These are phyloP conservation scores for Porogramme epimiltina DNA, from an alignment of 1,284 basidiomycete genomes.

Conservation along the genomic window DNA sequence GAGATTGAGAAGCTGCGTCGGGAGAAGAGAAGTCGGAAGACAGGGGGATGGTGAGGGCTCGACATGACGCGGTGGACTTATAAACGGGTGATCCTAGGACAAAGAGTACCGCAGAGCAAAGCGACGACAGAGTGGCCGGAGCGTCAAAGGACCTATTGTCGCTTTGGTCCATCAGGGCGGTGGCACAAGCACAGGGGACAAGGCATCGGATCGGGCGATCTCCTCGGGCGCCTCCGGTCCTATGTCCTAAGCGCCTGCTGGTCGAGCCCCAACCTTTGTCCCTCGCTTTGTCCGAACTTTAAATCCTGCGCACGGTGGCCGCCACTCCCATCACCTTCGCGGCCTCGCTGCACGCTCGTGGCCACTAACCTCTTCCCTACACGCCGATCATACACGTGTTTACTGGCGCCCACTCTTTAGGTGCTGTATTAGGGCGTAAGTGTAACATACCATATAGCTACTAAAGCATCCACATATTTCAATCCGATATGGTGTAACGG, in stretches of 20 bases:
- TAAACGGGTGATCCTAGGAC: slow-evolving; percentile 1
- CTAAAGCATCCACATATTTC: background rate
- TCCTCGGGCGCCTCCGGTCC: no score
- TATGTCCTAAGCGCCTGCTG: no score
- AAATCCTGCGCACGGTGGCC: no score
- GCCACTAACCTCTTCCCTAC: no score
- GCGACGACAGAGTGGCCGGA: background rate
- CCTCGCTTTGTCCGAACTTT: no score
- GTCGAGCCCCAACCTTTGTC: no score
- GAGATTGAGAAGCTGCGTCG: background rate
- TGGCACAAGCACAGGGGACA: background rate
- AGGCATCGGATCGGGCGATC: background rate
- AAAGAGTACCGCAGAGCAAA: background rate
- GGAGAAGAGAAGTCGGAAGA: background rate
- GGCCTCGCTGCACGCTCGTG: no score
- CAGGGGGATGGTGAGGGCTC: slow-evolving; percentile 1
- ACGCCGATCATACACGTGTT: no score
- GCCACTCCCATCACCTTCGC: no score
- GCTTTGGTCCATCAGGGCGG: background rate
- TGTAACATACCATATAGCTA: no score
- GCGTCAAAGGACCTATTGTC: background rate
- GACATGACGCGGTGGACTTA: slow-evolving; percentile 4
- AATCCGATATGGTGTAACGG: slow-evolving; percentile 67
- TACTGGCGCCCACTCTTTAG: no score
- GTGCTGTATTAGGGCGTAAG: no score